phyloP scores from a whole-genome alignment of 1,139 yeast species.

The Taphrina confusa region DNA sequence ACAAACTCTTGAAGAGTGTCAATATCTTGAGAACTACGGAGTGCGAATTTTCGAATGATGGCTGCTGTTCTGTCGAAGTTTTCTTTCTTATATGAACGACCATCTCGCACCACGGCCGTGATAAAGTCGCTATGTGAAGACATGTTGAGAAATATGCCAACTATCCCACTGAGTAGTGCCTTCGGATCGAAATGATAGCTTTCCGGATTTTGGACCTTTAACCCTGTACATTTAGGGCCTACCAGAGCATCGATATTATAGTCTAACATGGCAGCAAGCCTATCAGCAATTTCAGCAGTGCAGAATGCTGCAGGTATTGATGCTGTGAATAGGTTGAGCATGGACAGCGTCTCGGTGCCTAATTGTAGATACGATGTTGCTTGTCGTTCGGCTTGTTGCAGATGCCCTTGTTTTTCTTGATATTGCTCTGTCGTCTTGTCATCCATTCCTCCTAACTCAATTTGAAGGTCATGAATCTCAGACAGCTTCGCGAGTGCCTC shows the following conservation, averaged over 20 bases:
- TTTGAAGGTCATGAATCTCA: constrained; percentile 72
- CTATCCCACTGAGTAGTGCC: constrained; percentile 64
- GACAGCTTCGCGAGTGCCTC: constrained; percentile 81
- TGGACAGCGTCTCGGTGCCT: constrained; percentile 75
- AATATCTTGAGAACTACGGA: constrained; percentile 59
- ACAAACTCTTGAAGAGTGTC: constrained; percentile 59
- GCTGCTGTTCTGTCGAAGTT: constrained; percentile 70
- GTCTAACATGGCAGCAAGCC: constrained; percentile 93
- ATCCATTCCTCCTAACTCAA: constrained; percentile 49
- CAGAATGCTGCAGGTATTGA: constrained; percentile 87
- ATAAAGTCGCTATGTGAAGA: constrained; percentile 65
- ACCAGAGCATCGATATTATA: constrained; percentile 86
- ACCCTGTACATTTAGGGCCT: constrained; percentile 89
- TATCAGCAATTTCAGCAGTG: constrained; percentile 84
- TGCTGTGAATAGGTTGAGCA: constrained; percentile 77
- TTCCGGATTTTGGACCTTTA: constrained; percentile 82
- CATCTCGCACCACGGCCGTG: constrained; percentile 82
- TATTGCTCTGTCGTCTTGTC: constrained; percentile 39
- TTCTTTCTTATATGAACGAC: constrained; percentile 72
- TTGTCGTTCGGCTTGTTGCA: constrained; percentile 67
- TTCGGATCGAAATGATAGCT: constrained; percentile 82
- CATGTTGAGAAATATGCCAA: constrained; percentile 74
- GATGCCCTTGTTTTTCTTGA: constrained; percentile 40
- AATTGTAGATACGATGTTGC: constrained; percentile 82
- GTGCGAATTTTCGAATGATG: constrained; percentile 60